A percentile compares a stretch with the other conserved stretches of the same genome.
These are phyloP conservation scores for Sordariomycetes sp. DNA, from an alignment of 2,329 filamentous ascomycete genomes.

Conservation along the genomic window DNA sequence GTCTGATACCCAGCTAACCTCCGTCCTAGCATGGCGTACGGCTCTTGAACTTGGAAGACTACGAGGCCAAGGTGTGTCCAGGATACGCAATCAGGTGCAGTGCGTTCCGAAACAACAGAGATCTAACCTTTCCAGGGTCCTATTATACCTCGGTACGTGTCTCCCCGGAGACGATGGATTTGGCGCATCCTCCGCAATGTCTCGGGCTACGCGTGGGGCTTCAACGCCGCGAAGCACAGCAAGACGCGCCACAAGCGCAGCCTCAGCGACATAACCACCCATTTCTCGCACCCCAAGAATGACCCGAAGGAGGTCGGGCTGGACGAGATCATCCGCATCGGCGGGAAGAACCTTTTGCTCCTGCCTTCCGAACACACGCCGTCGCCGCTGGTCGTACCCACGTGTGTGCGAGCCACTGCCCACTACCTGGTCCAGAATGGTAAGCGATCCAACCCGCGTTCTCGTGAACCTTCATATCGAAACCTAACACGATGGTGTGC, in stretches of 20 bases:
- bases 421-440: conserved; percentile 52
- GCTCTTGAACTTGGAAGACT: neutral
- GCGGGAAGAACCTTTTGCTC: conserved; percentile 51
- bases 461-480: no score
- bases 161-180: conserved; percentile 22
- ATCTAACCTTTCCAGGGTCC: neutral
- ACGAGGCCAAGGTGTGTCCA: neutral
- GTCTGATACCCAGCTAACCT: neutral
- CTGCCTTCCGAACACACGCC: conserved; percentile 49
- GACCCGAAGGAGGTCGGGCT: conserved; percentile 40
- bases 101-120: neutral
- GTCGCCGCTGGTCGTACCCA: conserved; percentile 47
- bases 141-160: neutral
- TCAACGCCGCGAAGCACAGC: neutral
- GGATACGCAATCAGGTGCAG: neutral
- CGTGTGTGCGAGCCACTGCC: conserved; percentile 56
- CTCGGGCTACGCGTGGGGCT: neutral
- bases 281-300: conserved; percentile 28
- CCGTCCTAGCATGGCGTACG: neutral
- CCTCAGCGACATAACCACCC: conserved; percentile 42
- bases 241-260: conserved; percentile 32
- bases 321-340: conserved; percentile 49
- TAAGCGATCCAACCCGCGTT: conserved; percentile 16
- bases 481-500: conserved; percentile 8
- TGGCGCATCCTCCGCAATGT: conserved; percentile 21